Percentiles rank a stretch among this genome's conserved stretches.
These are phyloP conservation scores for Neoboletus brunneissimus DNA, from an alignment of 768 basidiomycete genomes.

Conservation along the genomic window DNA sequence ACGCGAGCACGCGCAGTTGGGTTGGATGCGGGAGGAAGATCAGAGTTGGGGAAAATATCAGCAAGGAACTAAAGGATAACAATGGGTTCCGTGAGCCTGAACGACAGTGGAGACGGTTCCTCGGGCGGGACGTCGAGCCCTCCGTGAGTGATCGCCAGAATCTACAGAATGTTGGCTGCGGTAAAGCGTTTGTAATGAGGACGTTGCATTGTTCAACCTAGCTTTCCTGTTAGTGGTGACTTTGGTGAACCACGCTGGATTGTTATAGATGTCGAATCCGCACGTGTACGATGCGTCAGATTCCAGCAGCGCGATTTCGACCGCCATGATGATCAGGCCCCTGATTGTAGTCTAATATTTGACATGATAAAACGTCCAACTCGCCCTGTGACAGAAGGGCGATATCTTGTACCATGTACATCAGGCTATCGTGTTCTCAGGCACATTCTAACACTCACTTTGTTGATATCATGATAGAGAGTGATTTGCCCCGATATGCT, in stretches of 20 bases:
- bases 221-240: constrained; percentile 61
- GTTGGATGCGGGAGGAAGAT: constrained; percentile 37
- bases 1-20: constrained; percentile 53
- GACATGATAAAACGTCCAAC: constrained; percentile 7
- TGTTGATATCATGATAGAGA: constrained; percentile 35
- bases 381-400: constrained; percentile 53
- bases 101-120: constrained; percentile 53
- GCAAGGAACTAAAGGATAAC: constrained; percentile 65
- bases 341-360: constrained; percentile 15
- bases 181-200: neutral
- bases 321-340: constrained; percentile 19
- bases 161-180: constrained; percentile 28
- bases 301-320: constrained; percentile 58
- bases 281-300: constrained; percentile 47
- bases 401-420: constrained; percentile 40
- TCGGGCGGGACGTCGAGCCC: constrained; percentile 52
- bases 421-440: neutral
- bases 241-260: constrained; percentile 64
- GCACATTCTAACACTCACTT: constrained; percentile 27
- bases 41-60: too few species aligned
- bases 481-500: constrained; percentile 34
- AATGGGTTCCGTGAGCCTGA: constrained; percentile 61
- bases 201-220: constrained; percentile 18
- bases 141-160: constrained; percentile 59
- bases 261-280: constrained; percentile 58